Conservation (phyloP, 768 basidiomycete species). For the Boletales sp. region DNA sequence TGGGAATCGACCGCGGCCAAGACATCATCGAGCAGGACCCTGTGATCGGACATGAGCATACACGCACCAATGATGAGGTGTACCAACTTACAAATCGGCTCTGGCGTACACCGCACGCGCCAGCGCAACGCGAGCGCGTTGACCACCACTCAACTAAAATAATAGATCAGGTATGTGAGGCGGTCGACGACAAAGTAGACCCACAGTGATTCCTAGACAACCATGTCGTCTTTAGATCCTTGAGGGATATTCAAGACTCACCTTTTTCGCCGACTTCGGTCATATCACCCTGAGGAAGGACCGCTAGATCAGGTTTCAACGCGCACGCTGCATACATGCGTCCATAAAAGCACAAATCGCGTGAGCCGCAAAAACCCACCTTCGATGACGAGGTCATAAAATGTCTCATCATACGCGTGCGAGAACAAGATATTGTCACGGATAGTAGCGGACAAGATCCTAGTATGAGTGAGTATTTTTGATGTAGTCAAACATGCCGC, state of each 20-base stretch:
- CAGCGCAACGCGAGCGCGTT: constrained; percentile 77
- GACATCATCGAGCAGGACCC: constrained; percentile 85
- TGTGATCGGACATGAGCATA: constrained; percentile 20
- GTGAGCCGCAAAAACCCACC: constrained; percentile 35
- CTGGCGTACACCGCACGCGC: constrained; percentile 90
- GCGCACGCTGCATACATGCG: constrained; percentile 63
- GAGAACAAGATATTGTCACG: constrained; percentile 92
- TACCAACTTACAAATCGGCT: constrained; percentile 68
- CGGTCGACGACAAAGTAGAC: constrained; percentile 14
- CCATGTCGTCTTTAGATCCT: not conserved
- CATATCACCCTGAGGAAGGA: constrained; percentile 78
- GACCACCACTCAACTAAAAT: constrained; percentile 71
- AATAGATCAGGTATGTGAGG: constrained; percentile 12
- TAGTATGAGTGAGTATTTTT: constrained; percentile 19
- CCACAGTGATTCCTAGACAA: constrained; percentile 52
- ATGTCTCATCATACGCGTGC: constrained; percentile 80
- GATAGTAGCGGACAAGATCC: constrained; percentile 83
- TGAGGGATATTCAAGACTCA: constrained; percentile 16
- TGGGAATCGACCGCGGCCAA: constrained; percentile 85
- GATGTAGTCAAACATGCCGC: not conserved
- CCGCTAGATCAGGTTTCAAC: constrained; percentile 70
- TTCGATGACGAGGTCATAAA: constrained; percentile 80
- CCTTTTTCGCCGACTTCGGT: constrained; percentile 88
- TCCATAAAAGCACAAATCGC: not conserved
- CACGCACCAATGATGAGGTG: not conserved